Evolutionary conservation across 2,329 filamentous ascomycete species (phyloP).

Genomic region (Fusarium nodosum): DNA sequence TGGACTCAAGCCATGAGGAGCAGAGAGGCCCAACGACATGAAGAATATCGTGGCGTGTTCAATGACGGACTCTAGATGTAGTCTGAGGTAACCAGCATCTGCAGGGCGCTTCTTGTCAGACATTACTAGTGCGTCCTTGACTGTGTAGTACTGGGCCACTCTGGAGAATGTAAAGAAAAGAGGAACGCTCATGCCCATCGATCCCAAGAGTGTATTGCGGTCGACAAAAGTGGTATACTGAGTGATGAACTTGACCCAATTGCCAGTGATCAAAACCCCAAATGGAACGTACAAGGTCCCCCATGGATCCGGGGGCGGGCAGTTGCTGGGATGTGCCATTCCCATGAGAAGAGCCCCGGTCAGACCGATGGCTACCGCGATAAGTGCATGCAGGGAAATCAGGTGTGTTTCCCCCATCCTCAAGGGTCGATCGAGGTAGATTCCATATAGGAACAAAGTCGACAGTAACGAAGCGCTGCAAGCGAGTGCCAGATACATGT

Average conservation of each 20-base stretch:
- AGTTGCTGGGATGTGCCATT: slow-evolving; percentile 13
- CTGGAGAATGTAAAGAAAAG: slow-evolving; percentile 37
- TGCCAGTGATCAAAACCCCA: slow-evolving; percentile 14
- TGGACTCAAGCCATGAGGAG: slow-evolving; percentile 4
- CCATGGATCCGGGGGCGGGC: slow-evolving; percentile 36
- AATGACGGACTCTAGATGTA: slow-evolving; percentile 24
- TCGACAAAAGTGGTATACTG: neutral
- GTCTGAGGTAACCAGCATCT: neutral
- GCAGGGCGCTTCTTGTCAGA: slow-evolving; percentile 13
- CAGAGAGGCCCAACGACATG: slow-evolving; percentile 10
- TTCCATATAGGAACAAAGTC: slow-evolving; percentile 37
- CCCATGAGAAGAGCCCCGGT: slow-evolving; percentile 27
- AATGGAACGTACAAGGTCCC: slow-evolving; percentile 36
- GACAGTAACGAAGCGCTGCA: slow-evolving; percentile 35
- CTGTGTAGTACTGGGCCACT: slow-evolving; percentile 39
- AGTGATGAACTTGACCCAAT: slow-evolving; percentile 8
- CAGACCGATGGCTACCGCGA: slow-evolving; percentile 35
- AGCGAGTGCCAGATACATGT: slow-evolving; percentile 34
- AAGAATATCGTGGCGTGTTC: slow-evolving; percentile 28
- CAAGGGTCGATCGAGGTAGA: slow-evolving; percentile 32
- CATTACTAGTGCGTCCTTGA: slow-evolving; percentile 24
- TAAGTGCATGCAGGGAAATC: slow-evolving; percentile 22
- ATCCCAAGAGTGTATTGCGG: slow-evolving; percentile 21
- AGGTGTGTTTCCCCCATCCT: slow-evolving; percentile 13
- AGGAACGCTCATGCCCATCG: slow-evolving; percentile 37